Base-by-base conservation (phyloP, 139 green algal species). In the Edaphochlamys debaryana region DNA sequence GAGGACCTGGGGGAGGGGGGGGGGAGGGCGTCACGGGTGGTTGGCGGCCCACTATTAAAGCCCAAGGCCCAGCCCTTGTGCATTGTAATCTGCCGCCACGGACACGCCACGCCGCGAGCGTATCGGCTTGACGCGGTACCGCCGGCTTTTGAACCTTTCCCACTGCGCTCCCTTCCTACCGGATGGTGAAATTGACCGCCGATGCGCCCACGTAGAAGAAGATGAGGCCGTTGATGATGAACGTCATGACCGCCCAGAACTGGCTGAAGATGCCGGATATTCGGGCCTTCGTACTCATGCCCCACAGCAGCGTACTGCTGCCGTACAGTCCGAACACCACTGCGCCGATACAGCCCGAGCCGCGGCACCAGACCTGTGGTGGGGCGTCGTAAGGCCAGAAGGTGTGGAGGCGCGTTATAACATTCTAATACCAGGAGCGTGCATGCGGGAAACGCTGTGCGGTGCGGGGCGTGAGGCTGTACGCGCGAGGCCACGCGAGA, bases 321-420 rank as follows among this genome's bases (percentile, higher is more conserved):
- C 95, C 95, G 52, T 95, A 96, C 67, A 98, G 86, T 1, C 95
- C 95, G 86, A 94, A 98, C 17, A 95, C 93, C 19, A 96, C 95
- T 1, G 96, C 89, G 32, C 90, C 93, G 68, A 98, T 94, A 27
- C 95, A 94, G 63, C 94, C 94, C 52, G 89, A 94, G 40, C 92
- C 87, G 20, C 90, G 67, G 69, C 80, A 87, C 75, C 76, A 90
- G 37, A 90, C 86, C 81, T 90, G 80, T 45, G 68, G n/a, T n/a
- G n/a, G n/a, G n/a, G n/a, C n/a, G n/a, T n/a, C n/a, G n/a, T n/a
- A 9, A n/a, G n/a, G n/a, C n/a, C 9, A 13, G 58, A 20, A 30
- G 22, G 22, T n/a, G n/a, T n/a, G 50, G 50, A 58, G 20, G 50
- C 50, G 50, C 20, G 50, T 25, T 58, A 25, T 13, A 58, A 25